A percentile compares a stretch with the other conserved stretches of the same genome.
Conservation (phyloP, 495 filamentous ascomycete species). For the Jackrogersella minutella region DNA sequence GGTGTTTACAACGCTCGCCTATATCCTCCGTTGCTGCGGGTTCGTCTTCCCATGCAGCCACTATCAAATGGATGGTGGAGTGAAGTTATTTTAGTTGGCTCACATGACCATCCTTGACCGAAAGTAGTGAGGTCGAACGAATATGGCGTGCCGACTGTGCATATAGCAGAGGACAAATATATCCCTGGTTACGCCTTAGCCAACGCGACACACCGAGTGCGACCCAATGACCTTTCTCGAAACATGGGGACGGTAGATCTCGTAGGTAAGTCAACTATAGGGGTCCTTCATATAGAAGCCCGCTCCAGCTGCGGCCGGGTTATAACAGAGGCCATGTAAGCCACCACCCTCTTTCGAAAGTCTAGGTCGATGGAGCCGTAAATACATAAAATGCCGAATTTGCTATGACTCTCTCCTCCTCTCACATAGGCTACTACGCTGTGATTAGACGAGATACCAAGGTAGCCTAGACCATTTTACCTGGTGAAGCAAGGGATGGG, state of each 20-base stretch:
- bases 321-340: constrained; percentile 18
- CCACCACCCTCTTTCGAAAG: constrained; percentile 17
- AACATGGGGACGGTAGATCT: constrained; percentile 32
- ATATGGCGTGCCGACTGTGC: constrained; percentile 21
- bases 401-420: constrained; percentile 3
- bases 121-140: constrained; percentile 14
- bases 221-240: constrained; percentile 20
- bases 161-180: constrained; percentile 37
- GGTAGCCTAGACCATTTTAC: not conserved
- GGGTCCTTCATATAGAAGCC: constrained; percentile 26
- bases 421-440: constrained; percentile 5
- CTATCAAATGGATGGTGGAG: constrained; percentile 27
- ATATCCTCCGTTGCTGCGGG: not conserved
- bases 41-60: constrained; percentile 6
- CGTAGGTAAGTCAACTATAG: constrained; percentile 14
- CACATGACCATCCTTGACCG: constrained; percentile 21
- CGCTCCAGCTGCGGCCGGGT: constrained; percentile 16
- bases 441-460: not conserved
- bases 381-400: constrained; percentile 15
- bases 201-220: constrained; percentile 5
- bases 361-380: constrained; percentile 11
- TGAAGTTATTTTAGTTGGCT: constrained; percentile 26
- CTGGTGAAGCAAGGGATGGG: constrained; percentile 11
- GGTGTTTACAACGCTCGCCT: constrained; percentile 1
- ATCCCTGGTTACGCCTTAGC: constrained; percentile 30